Conservation (phyloP, 2,329 filamentous ascomycete species). For the Pseudogymnoascus sp. region DNA sequence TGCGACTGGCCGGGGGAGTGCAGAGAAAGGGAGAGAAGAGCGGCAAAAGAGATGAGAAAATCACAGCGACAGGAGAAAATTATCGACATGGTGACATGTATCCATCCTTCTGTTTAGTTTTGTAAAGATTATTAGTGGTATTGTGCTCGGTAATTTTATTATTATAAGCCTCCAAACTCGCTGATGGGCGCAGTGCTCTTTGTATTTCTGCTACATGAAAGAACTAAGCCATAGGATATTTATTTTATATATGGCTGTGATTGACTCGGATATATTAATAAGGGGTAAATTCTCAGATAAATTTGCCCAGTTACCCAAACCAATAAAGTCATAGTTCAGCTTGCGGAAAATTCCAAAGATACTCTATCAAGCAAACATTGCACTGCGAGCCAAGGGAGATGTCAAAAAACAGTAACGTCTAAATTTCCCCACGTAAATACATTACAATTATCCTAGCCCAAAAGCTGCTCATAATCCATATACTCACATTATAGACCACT, state of each 20-base stretch:
- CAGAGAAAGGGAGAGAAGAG: background rate
- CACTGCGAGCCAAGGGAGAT: background rate
- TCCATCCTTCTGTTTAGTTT: background rate
- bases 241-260: background rate
- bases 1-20: conserved; percentile 1
- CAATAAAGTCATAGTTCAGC: too few relatives aligned
- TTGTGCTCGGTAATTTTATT: too few relatives aligned
- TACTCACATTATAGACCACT: background rate
- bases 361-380: background rate
- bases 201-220: background rate
- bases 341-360: background rate
- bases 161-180: background rate
- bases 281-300: background rate
- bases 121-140: background rate
- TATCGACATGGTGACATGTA: background rate
- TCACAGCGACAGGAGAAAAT: background rate
- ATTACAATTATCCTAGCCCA: background rate
- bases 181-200: background rate
- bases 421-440: background rate
- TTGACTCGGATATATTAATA: background rate
- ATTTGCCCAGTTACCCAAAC: too few relatives aligned
- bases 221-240: background rate
- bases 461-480: background rate
- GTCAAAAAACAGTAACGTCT: background rate
- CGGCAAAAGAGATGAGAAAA: background rate